These are phyloP conservation scores for Arabidopsis hybrid DNA, from an alignment of 441 rosid genomes.

Conservation along the genomic window DNA sequence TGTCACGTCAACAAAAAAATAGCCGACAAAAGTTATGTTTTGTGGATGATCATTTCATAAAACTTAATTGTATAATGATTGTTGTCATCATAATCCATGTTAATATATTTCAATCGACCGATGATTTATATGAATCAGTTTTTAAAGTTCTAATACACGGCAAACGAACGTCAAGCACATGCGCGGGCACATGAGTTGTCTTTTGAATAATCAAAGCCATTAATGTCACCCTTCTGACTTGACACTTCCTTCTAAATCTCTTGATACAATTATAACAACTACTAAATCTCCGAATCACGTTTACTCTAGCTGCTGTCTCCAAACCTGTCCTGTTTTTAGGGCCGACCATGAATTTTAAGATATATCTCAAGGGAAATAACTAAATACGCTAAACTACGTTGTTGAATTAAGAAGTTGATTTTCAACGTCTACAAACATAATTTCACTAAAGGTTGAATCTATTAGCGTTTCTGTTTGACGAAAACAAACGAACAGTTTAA, in stretches of 20 bases:
- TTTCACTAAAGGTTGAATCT: neutral
- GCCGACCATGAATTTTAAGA: conserved; percentile 16
- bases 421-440: no score
- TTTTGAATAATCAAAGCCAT: conserved; percentile 36
- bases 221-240: conserved; percentile 20
- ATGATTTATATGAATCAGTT: neutral
- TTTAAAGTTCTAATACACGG: neutral
- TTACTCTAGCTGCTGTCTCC: conserved; percentile 42
- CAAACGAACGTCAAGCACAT: conserved; percentile 32
- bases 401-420: no score
- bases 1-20: neutral
- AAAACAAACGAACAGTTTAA: no score
- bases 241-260: conserved; percentile 25
- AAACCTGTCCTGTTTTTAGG: neutral
- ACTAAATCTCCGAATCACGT: conserved; percentile 34
- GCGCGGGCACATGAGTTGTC: conserved; percentile 39
- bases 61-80: conserved; percentile 14
- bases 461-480: no score
- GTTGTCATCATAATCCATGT: conserved; percentile 20
- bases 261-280: conserved; percentile 24
- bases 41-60: conserved; percentile 24
- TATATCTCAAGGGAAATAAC: neutral
- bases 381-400: no score
- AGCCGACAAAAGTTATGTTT: conserved; percentile 5
- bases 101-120: conserved; percentile 3